Evolutionary conservation across 257 asterid genomes (phyloP), one percentile per base, ranked within the genome.

Genomic region (Scutellaria minor): DNA sequence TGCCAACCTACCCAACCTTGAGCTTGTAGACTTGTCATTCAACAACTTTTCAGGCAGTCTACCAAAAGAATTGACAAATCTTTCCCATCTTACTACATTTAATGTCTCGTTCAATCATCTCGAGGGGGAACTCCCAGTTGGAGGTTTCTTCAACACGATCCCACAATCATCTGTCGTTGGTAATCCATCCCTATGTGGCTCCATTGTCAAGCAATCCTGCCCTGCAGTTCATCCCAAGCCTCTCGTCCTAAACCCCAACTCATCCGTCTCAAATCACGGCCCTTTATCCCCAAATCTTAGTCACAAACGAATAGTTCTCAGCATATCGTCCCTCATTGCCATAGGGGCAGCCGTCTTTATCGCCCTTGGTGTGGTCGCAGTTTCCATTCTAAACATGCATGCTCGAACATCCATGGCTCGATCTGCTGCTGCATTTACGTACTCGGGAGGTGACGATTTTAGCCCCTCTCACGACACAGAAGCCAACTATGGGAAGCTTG

Each of bases 141-240:
- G 96, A 60, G 97, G 95, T 18, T 90, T 90, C 80, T 92, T 92
- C 80, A 89, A 88, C 70, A 84, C 87, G 44, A 83, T 92, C 68
- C 81, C 94, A 42, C 74, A 84, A 9, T 81, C 97, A 2, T 90
- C 95, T 6, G 91, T 92, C 7, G 48, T 71, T 1, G 94, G 94
- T 1, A 92, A 92, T 63, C 97, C 97, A 41, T 85, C 86, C 56
- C 80, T 92, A 7, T 92, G 98, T 77, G 98, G 96, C 22, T 80
- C 98, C 41, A 59, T 87, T n/a, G 87, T 89, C 81, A 85, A 85
- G 66, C 92, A 83, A 7, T 72, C 96, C 9, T 92, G 98, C 77
- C 91, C 96, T 35, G 80, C 96, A n/a, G 94, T 86, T 81, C 92
- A 85, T 50, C 93, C 89, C 24, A 92, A 92, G 78, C 98, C 98